Conservation (phyloP, 2,329 filamentous ascomycete species). For the Lecanosticta acicola region DNA sequence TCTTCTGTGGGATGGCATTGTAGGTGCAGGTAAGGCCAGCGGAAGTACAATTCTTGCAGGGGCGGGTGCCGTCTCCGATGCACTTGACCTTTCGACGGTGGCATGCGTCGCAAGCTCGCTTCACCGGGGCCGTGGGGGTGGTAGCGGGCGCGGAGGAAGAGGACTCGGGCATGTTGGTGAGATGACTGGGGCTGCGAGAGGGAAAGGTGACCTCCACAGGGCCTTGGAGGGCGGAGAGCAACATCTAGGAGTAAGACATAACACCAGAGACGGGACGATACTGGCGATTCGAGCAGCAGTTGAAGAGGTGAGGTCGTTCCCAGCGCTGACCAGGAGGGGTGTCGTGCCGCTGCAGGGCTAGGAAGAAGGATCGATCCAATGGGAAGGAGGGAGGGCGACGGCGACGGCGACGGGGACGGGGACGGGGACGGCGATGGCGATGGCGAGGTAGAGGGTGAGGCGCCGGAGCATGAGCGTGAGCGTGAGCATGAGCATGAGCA, state of each 20-base stretch:
- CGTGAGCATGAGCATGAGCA: too few relatives aligned
- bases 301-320: slow-evolving; percentile 10
- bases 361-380: slow-evolving; percentile 5
- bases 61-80: slow-evolving; percentile 45
- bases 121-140: slow-evolving; percentile 22
- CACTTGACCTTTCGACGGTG: slow-evolving; percentile 49
- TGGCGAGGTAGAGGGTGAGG: too few relatives aligned
- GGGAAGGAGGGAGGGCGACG: slow-evolving; percentile 1
- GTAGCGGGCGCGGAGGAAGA: slow-evolving; percentile 14
- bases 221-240: slow-evolving; percentile 19
- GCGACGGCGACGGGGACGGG: background rate
- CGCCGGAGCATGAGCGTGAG: too few relatives aligned
- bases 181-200: slow-evolving; percentile 11
- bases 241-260: slow-evolving; percentile 14
- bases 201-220: slow-evolving; percentile 20
- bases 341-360: slow-evolving; percentile 10
- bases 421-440: too few relatives aligned
- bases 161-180: slow-evolving; percentile 16
- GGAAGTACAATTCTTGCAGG: slow-evolving; percentile 57
- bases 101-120: slow-evolving; percentile 35
- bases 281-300: slow-evolving; percentile 5
- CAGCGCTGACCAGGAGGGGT: slow-evolving; percentile 7
- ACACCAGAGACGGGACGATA: slow-evolving; percentile 6
- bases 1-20: slow-evolving; percentile 59
- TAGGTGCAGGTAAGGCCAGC: slow-evolving; percentile 58